These are phyloP conservation scores for Bruguiera sexangula DNA, from an alignment of 345 rosid species.

Conservation along the genomic window DNA sequence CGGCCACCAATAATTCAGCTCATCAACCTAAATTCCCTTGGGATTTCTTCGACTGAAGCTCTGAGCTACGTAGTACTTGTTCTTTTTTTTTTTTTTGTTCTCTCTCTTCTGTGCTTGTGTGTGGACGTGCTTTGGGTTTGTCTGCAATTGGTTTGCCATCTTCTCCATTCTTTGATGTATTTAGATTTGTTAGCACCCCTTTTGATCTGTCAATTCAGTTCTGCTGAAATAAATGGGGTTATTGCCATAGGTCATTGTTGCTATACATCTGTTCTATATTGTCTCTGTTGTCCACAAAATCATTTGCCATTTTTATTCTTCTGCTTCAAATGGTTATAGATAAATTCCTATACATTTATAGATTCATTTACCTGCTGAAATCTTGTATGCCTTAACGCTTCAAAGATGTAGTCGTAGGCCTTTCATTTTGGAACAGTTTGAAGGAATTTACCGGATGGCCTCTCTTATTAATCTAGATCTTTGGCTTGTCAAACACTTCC, in stretches of 20 bases:
- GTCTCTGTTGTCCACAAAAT: constrained; percentile 9
- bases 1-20: constrained; percentile 30
- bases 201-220: constrained; percentile 23
- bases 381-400: neutral
- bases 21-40: constrained; percentile 73
- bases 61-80: constrained; percentile 2
- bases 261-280: constrained; percentile 11
- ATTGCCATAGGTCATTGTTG: constrained; percentile 27
- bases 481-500: too few relatives aligned
- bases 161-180: constrained; percentile 82
- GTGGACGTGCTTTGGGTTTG: constrained; percentile 55
- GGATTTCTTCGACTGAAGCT: constrained; percentile 71
- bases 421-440: neutral
- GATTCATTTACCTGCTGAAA: neutral
- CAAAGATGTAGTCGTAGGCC: constrained; percentile 11
- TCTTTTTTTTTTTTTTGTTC: neutral
- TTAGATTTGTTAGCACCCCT: constrained; percentile 49
- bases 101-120: constrained; percentile 28
- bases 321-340: neutral
- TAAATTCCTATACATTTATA: neutral
- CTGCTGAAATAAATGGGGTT: constrained; percentile 53
- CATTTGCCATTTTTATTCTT: constrained; percentile 26
- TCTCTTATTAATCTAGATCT: too few relatives aligned
- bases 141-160: constrained; percentile 40
- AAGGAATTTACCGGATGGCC: too few relatives aligned